Base-by-base conservation (phyloP, 2,329 filamentous ascomycete species). In the Fusarium kyushuense region DNA sequence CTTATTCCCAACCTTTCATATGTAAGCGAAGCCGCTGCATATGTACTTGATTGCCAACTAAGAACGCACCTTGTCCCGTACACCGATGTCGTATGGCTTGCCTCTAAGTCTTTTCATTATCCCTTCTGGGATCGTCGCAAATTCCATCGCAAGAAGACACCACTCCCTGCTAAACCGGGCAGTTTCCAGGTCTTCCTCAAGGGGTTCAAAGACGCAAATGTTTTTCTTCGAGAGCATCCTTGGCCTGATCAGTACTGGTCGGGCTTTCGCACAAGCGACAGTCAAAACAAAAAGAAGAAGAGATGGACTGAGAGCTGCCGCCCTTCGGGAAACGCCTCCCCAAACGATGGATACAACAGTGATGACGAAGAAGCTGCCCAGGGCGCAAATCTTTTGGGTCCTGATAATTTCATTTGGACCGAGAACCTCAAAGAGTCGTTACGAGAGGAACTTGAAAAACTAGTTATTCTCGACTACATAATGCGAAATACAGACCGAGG, bases 401-500 rank as follows among this genome's bases (percentile, higher is more conserved):
- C 80, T 11, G 82, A 84, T 25, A 84, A 85, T 56, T 96, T 96
- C 69, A 87, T 90, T 61, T 99, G 96, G 96, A 97, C 93, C 1
- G 92, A 96, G 52, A 82, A 85, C 8, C 80, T 99, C 45, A 96
- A 98, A 76, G 93, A 97, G 78, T 92, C 93, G 0, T 97, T 99
- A 77, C 86, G 96, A 36, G 96, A 99, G 78, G 92, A 98, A 80
- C 85, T 99, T 47, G 96, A 99, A 81, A 98, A 97, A 79, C 84
- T 99, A 10, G 96, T 99, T 23, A 97, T 99, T 74, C 80, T 99
- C 69, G 96, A 99, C 80, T 99, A 99, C 77, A 97, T 99, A 67
- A 99, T 99, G 96, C 89, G 96, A 59, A 99, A 99, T 76, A 99
- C 96, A 3, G 96, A 99, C 78, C 88, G 96, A 80, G 96, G 96